Percentiles rank a stretch among this genome's conserved stretches.
phyloP scores from a whole-genome alignment of 768 basidiomycete genomes.

The Pleurotus eryngii region DNA sequence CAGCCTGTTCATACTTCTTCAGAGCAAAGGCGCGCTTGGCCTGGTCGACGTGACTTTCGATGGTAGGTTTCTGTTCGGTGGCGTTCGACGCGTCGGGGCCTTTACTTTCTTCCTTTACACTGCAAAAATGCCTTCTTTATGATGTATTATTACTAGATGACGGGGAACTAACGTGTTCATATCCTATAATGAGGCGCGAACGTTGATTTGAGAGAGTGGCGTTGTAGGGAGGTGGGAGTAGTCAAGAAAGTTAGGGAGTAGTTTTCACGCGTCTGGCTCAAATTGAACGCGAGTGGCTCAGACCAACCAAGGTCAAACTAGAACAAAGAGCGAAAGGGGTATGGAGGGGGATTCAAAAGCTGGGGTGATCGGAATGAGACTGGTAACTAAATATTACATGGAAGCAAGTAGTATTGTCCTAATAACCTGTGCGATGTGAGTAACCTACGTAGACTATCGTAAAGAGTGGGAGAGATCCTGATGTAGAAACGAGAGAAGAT shows the following conservation, averaged over 20 bases:
- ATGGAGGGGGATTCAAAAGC: background rate
- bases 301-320: constrained; percentile 4
- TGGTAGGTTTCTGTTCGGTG: constrained; percentile 21
- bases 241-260: background rate
- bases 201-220: constrained; percentile 18
- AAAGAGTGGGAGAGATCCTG: background rate
- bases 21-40: constrained; percentile 89
- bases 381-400: constrained; percentile 4
- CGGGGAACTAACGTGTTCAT: background rate
- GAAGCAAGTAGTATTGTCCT: constrained; percentile 7
- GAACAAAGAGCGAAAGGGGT: constrained; percentile 5
- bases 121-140: background rate
- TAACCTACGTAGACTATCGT: background rate
- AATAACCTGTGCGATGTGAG: constrained; percentile 2
- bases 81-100: constrained; percentile 22
- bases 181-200: background rate
- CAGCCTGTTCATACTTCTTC: constrained; percentile 80
- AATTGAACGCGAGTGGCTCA: background rate
- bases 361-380: background rate
- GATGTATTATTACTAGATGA: too few species aligned
- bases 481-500: background rate
- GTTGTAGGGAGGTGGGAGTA: constrained; percentile 19
- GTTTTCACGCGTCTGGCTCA: constrained; percentile 3
- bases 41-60: constrained; percentile 67
- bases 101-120: constrained; percentile 8